Evolutionary conservation across 768 basidiomycete genomes (phyloP), one percentile per base, ranked within the genome.

Genomic region (Amanita muscaria): DNA sequence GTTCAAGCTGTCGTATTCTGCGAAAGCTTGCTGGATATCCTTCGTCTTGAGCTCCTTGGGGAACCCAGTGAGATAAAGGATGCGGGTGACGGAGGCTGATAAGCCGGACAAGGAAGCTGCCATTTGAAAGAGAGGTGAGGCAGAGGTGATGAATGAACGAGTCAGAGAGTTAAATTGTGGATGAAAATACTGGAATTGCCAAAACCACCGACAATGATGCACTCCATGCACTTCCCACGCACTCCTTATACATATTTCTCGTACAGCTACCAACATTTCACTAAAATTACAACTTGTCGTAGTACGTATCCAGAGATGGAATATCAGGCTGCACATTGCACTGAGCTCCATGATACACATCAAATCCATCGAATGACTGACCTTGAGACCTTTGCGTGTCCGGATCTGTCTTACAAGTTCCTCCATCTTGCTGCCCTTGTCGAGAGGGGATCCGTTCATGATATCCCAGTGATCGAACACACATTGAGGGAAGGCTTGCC

Each of bases 401-500:
- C 94, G 86, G 68, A 99, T 89, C 56, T 64, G 65, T 51, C 63
- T 78, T 36, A 89, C 89, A 47, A 97, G 67, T 38, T 84, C 79
- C 69, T 93, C 89, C 53, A 92, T 68, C 76, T 93, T 92, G 71
- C 77, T 78, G 56, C 90, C 92, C 72, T 89, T 88, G 39, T 97
- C 93, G 53, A 85, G 75, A 53, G 79, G 88, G 52, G 80, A 74
- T 60, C 88, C 88, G 54, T 64, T 69, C 85, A 91, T 88, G 51
- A 80, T 49, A 58, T 89, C 84, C 87, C 88, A 91, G 64, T 92
- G 90, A 59, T 93, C 92, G 59, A 94, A 86, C 59, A 93, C 92
- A 58, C 70, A 63, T 67, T 97, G 96, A 40, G 96, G 93, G 90
- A 97, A 98, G 52, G 96, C 96, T 72, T 99, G 94, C 41, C 96